Evolutionary conservation across 2,329 filamentous ascomycete genomes (phyloP).

Genomic region (Beauveria brongniartii): DNA sequence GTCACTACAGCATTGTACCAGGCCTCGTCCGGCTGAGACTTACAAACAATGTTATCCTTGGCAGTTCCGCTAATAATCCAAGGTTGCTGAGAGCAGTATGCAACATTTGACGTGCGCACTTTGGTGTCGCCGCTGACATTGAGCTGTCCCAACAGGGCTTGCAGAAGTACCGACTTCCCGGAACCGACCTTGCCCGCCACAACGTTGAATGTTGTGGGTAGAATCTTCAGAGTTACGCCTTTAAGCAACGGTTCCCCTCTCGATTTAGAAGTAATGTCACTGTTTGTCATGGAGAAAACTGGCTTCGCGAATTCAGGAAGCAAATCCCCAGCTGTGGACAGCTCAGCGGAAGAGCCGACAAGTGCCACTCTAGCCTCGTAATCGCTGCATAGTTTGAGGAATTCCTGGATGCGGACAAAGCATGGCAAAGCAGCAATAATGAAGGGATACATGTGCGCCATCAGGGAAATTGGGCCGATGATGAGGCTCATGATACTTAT

Average conservation of each 20-base stretch:
- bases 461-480: not conserved
- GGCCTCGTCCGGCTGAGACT: constrained; percentile 12
- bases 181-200: constrained; percentile 18
- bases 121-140: constrained; percentile 10
- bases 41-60: constrained; percentile 18
- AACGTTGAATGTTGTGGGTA: constrained; percentile 14
- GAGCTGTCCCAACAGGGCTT: constrained; percentile 16
- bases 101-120: constrained; percentile 12
- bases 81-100: constrained; percentile 19
- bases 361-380: not conserved
- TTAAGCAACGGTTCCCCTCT: not conserved
- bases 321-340: not conserved
- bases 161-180: constrained; percentile 18
- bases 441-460: not conserved
- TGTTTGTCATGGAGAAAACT: not conserved
- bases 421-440: not conserved
- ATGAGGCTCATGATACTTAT: constrained; percentile 1
- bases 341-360: not conserved
- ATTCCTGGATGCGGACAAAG: not conserved
- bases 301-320: not conserved
- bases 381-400: not conserved
- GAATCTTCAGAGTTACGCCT: constrained; percentile 13
- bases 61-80: constrained; percentile 18
- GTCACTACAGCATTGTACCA: constrained; percentile 18
- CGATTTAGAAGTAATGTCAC: constrained; percentile 4